A percentile compares a stretch with the other conserved stretches of the same genome.
Conservation (phyloP, 129 eudicot genomes). For the Artemisia annua region DNA sequence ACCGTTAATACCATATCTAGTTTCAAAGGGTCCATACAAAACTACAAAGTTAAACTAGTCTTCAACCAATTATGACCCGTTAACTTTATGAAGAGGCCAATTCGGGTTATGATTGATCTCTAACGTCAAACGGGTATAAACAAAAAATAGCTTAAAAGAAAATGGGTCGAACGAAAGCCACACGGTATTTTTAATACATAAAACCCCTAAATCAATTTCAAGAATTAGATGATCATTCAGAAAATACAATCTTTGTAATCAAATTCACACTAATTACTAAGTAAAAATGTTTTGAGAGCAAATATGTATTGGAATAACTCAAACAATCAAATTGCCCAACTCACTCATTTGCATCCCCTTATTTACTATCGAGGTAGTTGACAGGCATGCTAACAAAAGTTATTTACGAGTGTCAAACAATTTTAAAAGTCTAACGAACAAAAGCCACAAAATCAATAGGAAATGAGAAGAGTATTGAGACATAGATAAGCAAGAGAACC, state of each 20-base stretch:
- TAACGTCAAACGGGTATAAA: background rate
- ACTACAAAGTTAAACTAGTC: background rate
- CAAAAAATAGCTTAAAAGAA: background rate
- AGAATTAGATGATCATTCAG: background rate
- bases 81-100: background rate
- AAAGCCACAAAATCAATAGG: constrained; percentile 1
- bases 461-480: background rate
- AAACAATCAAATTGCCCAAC: background rate
- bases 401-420: constrained; percentile 10
- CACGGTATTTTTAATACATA: background rate
- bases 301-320: too few species aligned
- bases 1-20: constrained; percentile 16
- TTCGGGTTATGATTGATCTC: background rate
- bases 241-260: background rate
- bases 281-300: too few species aligned
- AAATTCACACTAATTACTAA: background rate
- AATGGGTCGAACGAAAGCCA: background rate
- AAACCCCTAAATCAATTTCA: background rate
- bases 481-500: constrained; percentile 38
- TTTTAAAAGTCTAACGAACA: background rate
- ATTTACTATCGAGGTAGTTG: background rate
- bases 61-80: background rate
- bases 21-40: background rate
- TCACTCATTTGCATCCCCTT: background rate
- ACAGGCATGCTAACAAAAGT: constrained; percentile 4